A percentile compares a stretch with the other conserved stretches of the same genome.
Evolutionary conservation across 2,329 filamentous ascomycete genomes (phyloP).

Genomic region (Colletotrichum zoysiae): DNA sequence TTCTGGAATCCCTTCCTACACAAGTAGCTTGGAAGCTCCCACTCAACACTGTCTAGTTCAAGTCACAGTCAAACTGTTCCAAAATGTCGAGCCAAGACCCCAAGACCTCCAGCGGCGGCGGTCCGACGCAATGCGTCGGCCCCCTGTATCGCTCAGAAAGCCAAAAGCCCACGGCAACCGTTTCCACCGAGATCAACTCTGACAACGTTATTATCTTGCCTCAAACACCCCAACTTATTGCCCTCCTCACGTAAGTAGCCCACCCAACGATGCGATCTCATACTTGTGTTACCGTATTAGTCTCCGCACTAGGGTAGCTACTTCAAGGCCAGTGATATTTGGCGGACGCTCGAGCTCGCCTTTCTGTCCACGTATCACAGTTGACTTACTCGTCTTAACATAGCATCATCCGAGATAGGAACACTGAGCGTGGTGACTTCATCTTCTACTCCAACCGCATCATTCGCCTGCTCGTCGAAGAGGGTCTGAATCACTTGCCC

Average conservation of each 20-base stretch:
- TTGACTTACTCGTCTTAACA: slow-evolving; percentile 39
- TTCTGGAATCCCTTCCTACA: not conserved
- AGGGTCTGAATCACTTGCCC: slow-evolving; percentile 95
- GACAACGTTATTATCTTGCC: slow-evolving; percentile 91
- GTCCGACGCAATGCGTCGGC: slow-evolving; percentile 75
- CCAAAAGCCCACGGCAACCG: slow-evolving; percentile 87
- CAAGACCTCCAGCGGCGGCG: slow-evolving; percentile 21
- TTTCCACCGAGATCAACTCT: slow-evolving; percentile 84
- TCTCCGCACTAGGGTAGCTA: slow-evolving; percentile 31
- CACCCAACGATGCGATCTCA: slow-evolving; percentile 1
- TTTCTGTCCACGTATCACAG: slow-evolving; percentile 3
- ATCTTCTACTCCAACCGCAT: slow-evolving; percentile 99
- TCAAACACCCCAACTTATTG: slow-evolving; percentile 97
- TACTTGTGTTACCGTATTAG: slow-evolving; percentile 25
- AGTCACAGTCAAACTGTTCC: slow-evolving; percentile 2
- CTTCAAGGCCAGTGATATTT: not conserved
- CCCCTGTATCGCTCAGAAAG: slow-evolving; percentile 81
- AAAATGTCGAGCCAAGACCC: slow-evolving; percentile 32
- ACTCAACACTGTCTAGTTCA: slow-evolving; percentile 1
- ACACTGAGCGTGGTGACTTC: slow-evolving; percentile 93
- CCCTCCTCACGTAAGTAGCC: slow-evolving; percentile 87
- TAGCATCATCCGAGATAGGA: slow-evolving; percentile 95
- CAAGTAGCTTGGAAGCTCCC: not conserved
- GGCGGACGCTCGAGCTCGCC: not conserved
- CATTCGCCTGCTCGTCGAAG: slow-evolving; percentile 95